Evolutionary conservation across 2,329 filamentous ascomycete species (phyloP), one percentile per base, ranked within the genome.

Genomic region (Penicillium sp.): DNA sequence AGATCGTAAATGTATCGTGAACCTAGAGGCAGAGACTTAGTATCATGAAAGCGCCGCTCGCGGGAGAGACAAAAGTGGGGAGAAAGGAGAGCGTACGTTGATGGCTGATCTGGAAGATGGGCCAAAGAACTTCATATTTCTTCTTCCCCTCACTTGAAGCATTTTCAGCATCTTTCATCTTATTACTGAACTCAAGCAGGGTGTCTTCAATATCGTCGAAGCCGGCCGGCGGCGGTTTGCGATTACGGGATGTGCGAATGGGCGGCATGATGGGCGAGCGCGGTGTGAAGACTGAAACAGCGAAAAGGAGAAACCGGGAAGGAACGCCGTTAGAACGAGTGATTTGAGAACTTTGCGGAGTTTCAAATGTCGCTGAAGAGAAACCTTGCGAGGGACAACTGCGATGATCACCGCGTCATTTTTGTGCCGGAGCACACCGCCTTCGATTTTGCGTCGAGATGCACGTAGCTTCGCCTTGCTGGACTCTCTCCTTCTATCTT

Each of bases 61-160:
- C 10, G 33, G n/a, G n/a, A 10, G 26, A 24, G 34, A 28, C 33
- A 28, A 21, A 2, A 44, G 13, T 16, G 16, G 41, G 42, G 29
- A 13, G 29, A 13, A 28, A 28, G 13, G 39, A 36, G 26, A 36
- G 68, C 74, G 77, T 87, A 77, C 93, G 85, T 75, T 96, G 91
- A 75, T 99, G 94, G 23, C 87, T 87, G 70, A 99, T 96, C 72
- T 97, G 92, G 69, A 99, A 97, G 61, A 99, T 91, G 56, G 94
- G 93, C 94, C 94, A 99, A 59, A 92, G 84, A 62, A 90, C 89
- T 75, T 97, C 90, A 69, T 96, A 88, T 70, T 92, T 92, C 84
- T 89, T 81, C 82, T 90, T 82, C 76, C 89, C 70, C 76, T 89
- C 75, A 63, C 86, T 83, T 16, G 90, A 87, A 44, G 91, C 88